Evolutionary conservation across 805 yeast species (phyloP).

Genomic region (Candida piceae): DNA sequence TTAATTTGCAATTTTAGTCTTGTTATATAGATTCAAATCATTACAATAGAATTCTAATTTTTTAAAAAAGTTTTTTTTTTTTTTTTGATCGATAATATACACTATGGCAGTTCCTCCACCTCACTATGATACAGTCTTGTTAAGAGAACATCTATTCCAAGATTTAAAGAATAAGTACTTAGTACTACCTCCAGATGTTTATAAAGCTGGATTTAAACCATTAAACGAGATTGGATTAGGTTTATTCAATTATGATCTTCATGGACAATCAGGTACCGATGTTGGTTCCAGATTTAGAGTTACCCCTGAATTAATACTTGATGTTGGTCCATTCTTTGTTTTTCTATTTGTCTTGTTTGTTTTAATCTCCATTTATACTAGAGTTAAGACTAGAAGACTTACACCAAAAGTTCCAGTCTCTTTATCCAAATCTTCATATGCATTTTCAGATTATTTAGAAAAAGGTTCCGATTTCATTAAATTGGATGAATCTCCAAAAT

Average conservation of each 20-base stretch:
- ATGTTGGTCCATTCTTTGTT: neutral
- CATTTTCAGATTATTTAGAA: conserved; percentile 1
- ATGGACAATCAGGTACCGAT: conserved; percentile 3
- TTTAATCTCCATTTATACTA: neutral
- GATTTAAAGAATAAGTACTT: conserved; percentile 21
- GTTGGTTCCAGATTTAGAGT: neutral
- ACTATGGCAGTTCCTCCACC: conserved; percentile 31
- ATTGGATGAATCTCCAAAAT: neutral
- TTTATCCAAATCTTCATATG: neutral
- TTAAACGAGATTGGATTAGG: conserved; percentile 29
- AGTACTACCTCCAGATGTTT: conserved; percentile 25
- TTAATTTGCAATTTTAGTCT: too few species aligned
- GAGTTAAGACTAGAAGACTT: neutral
- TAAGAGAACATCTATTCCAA: conserved; percentile 31
- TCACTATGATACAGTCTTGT: conserved; percentile 27
- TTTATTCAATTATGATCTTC: conserved; percentile 22
- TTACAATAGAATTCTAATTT: too few species aligned
- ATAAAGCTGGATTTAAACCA: conserved; percentile 24
- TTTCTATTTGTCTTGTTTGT: neutral
- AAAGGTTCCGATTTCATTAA: conserved; percentile 1
- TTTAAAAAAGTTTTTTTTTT: too few species aligned
- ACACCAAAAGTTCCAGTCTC: neutral
- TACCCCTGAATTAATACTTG: neutral
- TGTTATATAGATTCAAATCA: too few species aligned
- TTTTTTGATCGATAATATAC: too few species aligned